Conservation (phyloP, 352 stramenopile genomes). For the Albugo laibachii region DNA sequence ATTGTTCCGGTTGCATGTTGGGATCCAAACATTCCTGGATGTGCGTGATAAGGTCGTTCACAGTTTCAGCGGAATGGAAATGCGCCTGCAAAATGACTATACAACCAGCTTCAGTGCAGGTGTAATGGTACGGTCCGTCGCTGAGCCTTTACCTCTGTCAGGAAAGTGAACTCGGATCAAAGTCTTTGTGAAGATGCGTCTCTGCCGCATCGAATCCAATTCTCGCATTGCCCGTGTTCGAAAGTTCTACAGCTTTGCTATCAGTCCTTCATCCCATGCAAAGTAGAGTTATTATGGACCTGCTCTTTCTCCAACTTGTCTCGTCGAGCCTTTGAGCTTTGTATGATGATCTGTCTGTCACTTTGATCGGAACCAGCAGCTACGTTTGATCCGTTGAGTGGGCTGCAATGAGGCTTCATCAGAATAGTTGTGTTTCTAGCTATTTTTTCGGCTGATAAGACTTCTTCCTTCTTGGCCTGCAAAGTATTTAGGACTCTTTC, state of each 20-base stretch:
- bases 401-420: slow-evolving; percentile 9
- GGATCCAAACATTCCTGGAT: slow-evolving; percentile 26
- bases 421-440: slow-evolving; percentile 39
- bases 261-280: slow-evolving; percentile 2
- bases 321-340: slow-evolving; percentile 47
- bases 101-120: neutral
- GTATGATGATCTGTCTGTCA: slow-evolving; percentile 49
- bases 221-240: slow-evolving; percentile 75
- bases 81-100: slow-evolving; percentile 55
- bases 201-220: slow-evolving; percentile 67
- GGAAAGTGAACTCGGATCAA: slow-evolving; percentile 70
- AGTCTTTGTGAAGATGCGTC: slow-evolving; percentile 54
- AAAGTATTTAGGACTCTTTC: slow-evolving; percentile 55
- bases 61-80: slow-evolving; percentile 66
- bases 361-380: slow-evolving; percentile 14
- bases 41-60: slow-evolving; percentile 46
- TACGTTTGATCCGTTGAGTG: slow-evolving; percentile 5
- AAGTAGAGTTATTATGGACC: slow-evolving; percentile 13
- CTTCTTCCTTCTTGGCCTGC: slow-evolving; percentile 54
- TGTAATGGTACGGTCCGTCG: neutral
- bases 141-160: slow-evolving; percentile 34
- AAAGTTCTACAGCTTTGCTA: slow-evolving; percentile 29
- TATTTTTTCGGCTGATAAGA: slow-evolving; percentile 36
- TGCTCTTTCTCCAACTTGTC: slow-evolving; percentile 61
- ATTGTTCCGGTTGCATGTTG: slow-evolving; percentile 4